A percentile compares a stretch with the other conserved stretches of the same genome.
Evolutionary conservation across 1,139 yeast genomes (phyloP).

Genomic region (Taphrina flavorubra): DNA sequence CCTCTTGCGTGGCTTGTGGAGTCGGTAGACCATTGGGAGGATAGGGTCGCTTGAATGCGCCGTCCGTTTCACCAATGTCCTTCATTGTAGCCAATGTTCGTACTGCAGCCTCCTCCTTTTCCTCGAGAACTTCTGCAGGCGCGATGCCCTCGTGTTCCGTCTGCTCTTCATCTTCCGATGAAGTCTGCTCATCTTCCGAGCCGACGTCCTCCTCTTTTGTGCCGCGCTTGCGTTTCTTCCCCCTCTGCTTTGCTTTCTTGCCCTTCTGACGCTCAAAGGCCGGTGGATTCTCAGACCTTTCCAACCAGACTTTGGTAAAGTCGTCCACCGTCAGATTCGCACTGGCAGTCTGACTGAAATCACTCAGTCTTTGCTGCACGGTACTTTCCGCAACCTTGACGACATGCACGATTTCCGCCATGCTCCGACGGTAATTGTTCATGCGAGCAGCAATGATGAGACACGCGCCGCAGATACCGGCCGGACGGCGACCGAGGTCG

Average conservation of each 20-base stretch:
- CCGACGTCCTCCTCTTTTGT: constrained; percentile 43
- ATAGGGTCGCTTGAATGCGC: constrained; percentile 27
- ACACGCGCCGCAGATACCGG: constrained; percentile 98
- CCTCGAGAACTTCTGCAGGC: constrained; percentile 16
- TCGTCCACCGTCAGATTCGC: constrained; percentile 74
- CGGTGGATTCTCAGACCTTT: constrained; percentile 73
- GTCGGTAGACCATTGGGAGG: constrained; percentile 22
- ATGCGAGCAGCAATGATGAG: constrained; percentile 89
- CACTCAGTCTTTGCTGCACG: constrained; percentile 83
- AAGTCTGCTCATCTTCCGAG: background rate
- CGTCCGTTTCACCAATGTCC: constrained; percentile 14
- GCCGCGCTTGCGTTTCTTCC: constrained; percentile 40
- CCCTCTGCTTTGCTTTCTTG: constrained; percentile 44
- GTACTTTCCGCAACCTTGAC: constrained; percentile 97
- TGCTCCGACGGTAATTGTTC: constrained; percentile 91
- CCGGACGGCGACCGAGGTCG: constrained; percentile 94
- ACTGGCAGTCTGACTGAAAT: constrained; percentile 78
- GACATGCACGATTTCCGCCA: constrained; percentile 90
- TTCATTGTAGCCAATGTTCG: constrained; percentile 32
- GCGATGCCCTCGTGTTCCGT: constrained; percentile 11
- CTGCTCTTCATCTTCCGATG: constrained; percentile 10
- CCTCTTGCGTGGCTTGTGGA: constrained; percentile 25
- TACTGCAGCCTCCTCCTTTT: constrained; percentile 35
- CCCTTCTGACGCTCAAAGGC: constrained; percentile 65
- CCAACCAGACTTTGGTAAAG: constrained; percentile 64